Evolutionary conservation across 176 grass and related monocot species (phyloP), one percentile per base, ranked within the genome.

Genomic region (Pontederia crassipes): DNA sequence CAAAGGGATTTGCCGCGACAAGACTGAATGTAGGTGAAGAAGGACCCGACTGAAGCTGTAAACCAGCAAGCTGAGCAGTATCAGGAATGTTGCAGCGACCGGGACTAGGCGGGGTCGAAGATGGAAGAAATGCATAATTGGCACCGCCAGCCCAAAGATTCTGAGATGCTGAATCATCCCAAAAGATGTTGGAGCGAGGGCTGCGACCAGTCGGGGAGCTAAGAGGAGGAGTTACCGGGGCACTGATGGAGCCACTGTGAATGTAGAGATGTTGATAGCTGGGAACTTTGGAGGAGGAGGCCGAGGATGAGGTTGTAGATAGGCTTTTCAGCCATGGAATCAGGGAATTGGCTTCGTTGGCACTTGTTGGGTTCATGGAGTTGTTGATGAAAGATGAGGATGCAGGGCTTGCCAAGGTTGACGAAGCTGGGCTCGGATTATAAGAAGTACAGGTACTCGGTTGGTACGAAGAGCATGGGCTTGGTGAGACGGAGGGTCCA

Each of bases 241-340:
- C 71, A 47, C 71, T 74, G 46, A 74, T 57, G 71, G 71, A 74
- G 2, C 71, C 71, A 14, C 71, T 51, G 28, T 64, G 71, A 7
- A 64, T 64, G 71, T 55, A 55, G 12, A 64, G 29, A 64, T 74
- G 60, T 0, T 58, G 66, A 9, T 29, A 48, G 47, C 51, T 18
- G 4, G 69, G 57, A 28, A 74, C 16, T 15, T 74, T 74, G 12
- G 71, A 74, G 9, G 69, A 40, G 17, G 60, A 52, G 10, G 71
- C 24, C 29, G 59, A 72, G 11, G 69, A 68, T n/a, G 63, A 72
- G 46, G 70, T 17, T 4, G 71, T 64, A 1, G 71, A 74, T 27
- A 73, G 71, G 51, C 28, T 74, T 17, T 74, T 74, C 16, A 74
- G 59, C 71, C 71, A 74, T 24, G 71, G 71, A 55, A 74, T 27